Percentiles rank a stretch among this genome's conserved stretches.
Conservation (phyloP, 2,329 filamentous ascomycete species). For the Fusarium sp. region DNA sequence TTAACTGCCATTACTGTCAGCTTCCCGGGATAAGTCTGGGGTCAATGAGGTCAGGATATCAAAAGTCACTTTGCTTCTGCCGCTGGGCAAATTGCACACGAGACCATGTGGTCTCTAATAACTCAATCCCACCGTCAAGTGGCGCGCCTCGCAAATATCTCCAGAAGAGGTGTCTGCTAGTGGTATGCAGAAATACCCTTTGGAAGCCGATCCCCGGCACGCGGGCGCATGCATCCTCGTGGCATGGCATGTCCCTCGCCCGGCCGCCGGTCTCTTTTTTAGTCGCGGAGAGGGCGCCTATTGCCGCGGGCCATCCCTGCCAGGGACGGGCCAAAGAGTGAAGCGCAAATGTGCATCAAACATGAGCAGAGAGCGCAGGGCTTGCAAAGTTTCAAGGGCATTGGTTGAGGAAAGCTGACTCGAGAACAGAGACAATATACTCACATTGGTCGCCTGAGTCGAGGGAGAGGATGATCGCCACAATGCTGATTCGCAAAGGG, state of each 20-base stretch:
- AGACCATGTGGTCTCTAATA: conserved; percentile 7
- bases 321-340: background rate
- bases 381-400: background rate
- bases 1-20: conserved; percentile 1
- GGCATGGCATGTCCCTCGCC: background rate
- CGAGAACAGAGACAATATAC: background rate
- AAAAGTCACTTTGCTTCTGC: conserved; percentile 18
- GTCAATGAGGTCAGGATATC: conserved; percentile 1
- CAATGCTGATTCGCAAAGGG: background rate
- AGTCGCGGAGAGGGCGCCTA: conserved; percentile 5
- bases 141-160: conserved; percentile 23
- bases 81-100: conserved; percentile 16
- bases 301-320: conserved; percentile 10
- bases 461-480: background rate
- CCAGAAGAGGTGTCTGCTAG: conserved; percentile 6
- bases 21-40: background rate
- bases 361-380: background rate
- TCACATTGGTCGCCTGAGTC: conserved; percentile 1
- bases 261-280: background rate
- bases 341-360: conserved; percentile 3
- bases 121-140: conserved; percentile 25
- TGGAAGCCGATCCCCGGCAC: conserved; percentile 2
- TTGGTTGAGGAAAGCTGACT: background rate
- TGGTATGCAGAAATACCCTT: conserved; percentile 3
- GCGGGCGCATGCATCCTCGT: conserved; percentile 11